Evolutionary conservation across 805 yeast genomes (phyloP), one percentile per base, ranked within the genome.

Genomic region (Suhomyces emberorum): DNA sequence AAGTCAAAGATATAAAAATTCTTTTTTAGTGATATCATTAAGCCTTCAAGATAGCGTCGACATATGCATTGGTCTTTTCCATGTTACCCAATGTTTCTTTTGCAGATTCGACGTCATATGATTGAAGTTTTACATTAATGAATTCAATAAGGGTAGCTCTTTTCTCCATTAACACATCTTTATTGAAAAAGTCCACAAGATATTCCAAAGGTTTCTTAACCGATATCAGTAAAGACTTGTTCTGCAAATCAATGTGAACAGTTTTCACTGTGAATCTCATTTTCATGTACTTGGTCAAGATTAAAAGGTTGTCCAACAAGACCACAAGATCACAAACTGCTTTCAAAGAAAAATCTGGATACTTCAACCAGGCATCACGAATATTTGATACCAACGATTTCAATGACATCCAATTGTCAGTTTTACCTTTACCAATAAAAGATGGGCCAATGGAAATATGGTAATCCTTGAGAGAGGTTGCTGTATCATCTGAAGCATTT

Each of bases 401-500:
- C 14, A 6, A 7, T 5, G 12, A 8, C 26, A 23, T 23, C 26
- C 26, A 23, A 23, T 11, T n/a, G 12, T n/a, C n/a, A n/a, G n/a
- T n/a, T n/a, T n/a, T n/a, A 6, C 7, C 12, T 11, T 23, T 11
- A 14, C 12, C 12, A 5, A 23, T 5, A 23, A 6, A 7, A n/a
- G 12, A 9, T 5, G 26, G 26, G 12, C 26, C 26, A 23, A 23
- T 7, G 12, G 8, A 9, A 14, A 23, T 23, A 6, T 9, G 5
- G n/a, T 7, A 23, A 8, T 23, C 26, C 6, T 23, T 14, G n/a
- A 23, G 8, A 7, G 23, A 20, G 10, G 23, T 20, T 5, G 8
- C 12, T 23, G 26, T 11, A 14, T 10, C 31, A 3, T 28, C 38
- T 20, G 26, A 17, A 3, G 57, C 54, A 4, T 71, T 74, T 7